Base-by-base conservation (phyloP, 768 basidiomycete genomes). In the Leccinum fibrillosum region DNA sequence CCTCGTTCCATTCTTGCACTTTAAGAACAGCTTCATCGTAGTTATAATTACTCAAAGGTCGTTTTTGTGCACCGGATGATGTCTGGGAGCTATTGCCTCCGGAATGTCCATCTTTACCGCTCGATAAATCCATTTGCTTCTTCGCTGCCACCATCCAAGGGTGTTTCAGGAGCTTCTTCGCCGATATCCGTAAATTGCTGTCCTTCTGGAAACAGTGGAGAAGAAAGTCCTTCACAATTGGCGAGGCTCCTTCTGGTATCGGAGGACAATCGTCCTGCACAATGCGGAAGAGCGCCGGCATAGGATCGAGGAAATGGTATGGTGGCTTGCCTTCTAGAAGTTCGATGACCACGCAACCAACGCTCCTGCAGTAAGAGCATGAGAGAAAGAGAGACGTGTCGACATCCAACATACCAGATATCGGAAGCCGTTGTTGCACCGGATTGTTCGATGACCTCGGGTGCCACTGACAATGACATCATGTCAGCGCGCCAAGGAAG, bases 121-220 rank as follows among this genome's bases (percentile, higher is more conserved):
- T 56, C 32, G 69, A 66, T 11, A 62, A 61, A 26, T 77, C 77
- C 76, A 91, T 80, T 70, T 94, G 89, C 68, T 85, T 88, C 66
- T 88, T 82, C 2, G 92, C 86, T 0, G 89, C 82, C 12, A 88
- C 76, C 94, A 99, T 98, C 97, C 97, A 99, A 23, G 94, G 92
- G 68, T 99, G 97, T 66, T 82, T 81, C 21, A 97, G 77, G 19
- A 99, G 78, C 75, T 98, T 98, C 75, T 90, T 90, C 6, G 96
- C 97, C 1, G 91, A 89, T 65, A 98, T 89, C 21, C 97, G 89
- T 28, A 99, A 80, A 74, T 98, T 96, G 62, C 86, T 86, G 68
- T 98, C 96, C 74, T 98, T 98, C 78, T 98, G 96, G 74, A 99
- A 99, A 68, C 97, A 98, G 59, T 97, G 94, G 65, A 92, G 90